Base-by-base conservation (phyloP, 2,329 filamentous ascomycete species). In the Arthrobotrys musiformis region DNA sequence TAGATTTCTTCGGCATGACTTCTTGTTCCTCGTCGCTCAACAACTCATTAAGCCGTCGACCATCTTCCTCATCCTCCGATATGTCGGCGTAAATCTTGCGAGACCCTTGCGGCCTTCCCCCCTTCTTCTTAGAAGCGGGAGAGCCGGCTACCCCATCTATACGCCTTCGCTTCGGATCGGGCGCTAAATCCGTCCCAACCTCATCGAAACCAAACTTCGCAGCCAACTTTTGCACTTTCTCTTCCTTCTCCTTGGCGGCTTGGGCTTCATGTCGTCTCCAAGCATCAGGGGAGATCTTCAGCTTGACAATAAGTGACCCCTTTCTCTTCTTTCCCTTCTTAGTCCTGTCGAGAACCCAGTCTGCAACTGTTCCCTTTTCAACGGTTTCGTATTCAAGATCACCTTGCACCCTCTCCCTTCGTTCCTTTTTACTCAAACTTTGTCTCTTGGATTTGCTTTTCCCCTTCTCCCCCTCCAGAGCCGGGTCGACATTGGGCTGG, bases 1-100 rank as follows among this genome's bases (percentile, higher is more conserved):
- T 70, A 48, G 67, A 63, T 63, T 78, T 78, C 61, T 78, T 72
- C 61, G 60, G 74, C 74, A 76, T 70, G 19, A 76, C 24, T 35
- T 78, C 74, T 28, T 44, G 22, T n/a, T 78, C 74, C 2, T 70
- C 72, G 26, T 76, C 72, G 26, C 72, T 76, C 2, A 58, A 17
- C 7, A 76, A 17, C 6, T 60, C 48, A n/a, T 76, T 76, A 17
- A 58, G 46, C 8, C 48, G 42, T 24, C 44, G 13, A 6, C 58
- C 50, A 48, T 66, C 72, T 19, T 42, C 72, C 9, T 76, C 72
- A 17, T 70, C 72, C n/a, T 66, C 72, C 19, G 72, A 70, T 28
- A 61, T 7, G 8, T 44, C 58, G 11, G 56, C 48, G 37, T 76
- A 70, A 19, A 40, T 54, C 40, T 61, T 76, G 24, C 72, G 64